phyloP scores from a whole-genome alignment of 345 rosid species.

The Microcos paniculata region DNA sequence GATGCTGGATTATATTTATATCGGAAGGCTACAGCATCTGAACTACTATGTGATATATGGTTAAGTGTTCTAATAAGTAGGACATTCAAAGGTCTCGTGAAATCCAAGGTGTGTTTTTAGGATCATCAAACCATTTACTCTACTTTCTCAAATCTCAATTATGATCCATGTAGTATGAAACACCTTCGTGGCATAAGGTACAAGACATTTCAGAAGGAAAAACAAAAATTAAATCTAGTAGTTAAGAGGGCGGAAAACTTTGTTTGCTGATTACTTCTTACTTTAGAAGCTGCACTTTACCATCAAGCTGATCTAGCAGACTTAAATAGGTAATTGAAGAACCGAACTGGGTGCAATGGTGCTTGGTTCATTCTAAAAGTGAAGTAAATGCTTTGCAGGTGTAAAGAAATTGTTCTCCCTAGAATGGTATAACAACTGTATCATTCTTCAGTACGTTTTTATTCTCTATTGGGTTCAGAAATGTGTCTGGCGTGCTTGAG shows the following conservation, averaged over 20 bases:
- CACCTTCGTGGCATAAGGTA: background rate
- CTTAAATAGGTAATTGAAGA: background rate
- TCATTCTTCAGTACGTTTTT: background rate
- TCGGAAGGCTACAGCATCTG: background rate
- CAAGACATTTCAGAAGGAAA: background rate
- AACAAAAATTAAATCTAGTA: background rate
- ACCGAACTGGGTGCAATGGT: background rate
- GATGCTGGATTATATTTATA: background rate
- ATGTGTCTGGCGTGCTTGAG: background rate
- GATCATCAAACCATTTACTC: background rate
- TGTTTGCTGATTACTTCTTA: background rate
- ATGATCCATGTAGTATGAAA: background rate
- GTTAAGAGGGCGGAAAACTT: background rate
- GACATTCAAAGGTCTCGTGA: background rate
- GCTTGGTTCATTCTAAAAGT: background rate
- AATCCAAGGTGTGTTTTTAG: background rate
- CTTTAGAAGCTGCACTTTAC: background rate
- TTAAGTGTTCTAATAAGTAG: background rate
- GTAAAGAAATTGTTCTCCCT: background rate
- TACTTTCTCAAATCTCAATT: no score
- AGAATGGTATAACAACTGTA: background rate
- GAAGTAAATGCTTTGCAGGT: no score
- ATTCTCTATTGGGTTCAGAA: background rate
- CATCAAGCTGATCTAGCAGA: background rate
- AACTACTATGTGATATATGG: background rate